A percentile compares a stretch with the other conserved stretches of the same genome.
phyloP scores from a whole-genome alignment of 768 basidiomycete species.

The Rhodotorula toruloides region DNA sequence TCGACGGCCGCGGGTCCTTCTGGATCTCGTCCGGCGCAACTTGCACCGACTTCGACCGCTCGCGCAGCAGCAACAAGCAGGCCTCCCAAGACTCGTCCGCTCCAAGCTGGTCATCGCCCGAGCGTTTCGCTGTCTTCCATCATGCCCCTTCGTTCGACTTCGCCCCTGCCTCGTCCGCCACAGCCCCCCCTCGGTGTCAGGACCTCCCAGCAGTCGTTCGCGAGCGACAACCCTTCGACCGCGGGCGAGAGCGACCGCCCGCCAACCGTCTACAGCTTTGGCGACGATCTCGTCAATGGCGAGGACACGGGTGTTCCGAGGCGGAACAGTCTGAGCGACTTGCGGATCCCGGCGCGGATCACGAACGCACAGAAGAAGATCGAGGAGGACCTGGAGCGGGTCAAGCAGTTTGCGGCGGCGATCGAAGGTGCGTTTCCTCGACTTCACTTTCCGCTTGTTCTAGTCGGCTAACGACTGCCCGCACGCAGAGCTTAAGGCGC shows the following conservation, averaged over 20 bases:
- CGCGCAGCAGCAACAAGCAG: too few species aligned
- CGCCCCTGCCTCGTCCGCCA: conserved; percentile 2
- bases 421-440: conserved; percentile 38
- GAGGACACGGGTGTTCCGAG: conserved; percentile 1
- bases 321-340: conserved; percentile 44
- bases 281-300: not conserved
- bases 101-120: conserved; percentile 13
- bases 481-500: conserved; percentile 37
- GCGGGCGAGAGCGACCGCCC: not conserved
- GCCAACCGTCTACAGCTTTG: not conserved
- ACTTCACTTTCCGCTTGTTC: not conserved
- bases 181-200: not conserved
- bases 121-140: conserved; percentile 31
- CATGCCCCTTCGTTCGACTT: conserved; percentile 1
- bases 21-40: not conserved
- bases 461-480: not conserved
- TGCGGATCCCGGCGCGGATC: conserved; percentile 43
- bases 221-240: not conserved
- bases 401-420: conserved; percentile 43
- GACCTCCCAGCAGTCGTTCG: not conserved
- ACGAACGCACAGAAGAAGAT: conserved; percentile 44
- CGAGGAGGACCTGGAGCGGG: conserved; percentile 42
- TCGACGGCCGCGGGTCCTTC: not conserved
- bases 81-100: not conserved
- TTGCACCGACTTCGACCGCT: too few species aligned